phyloP scores from a whole-genome alignment of 306 rosid genomes.

The Quillaja saponaria region DNA sequence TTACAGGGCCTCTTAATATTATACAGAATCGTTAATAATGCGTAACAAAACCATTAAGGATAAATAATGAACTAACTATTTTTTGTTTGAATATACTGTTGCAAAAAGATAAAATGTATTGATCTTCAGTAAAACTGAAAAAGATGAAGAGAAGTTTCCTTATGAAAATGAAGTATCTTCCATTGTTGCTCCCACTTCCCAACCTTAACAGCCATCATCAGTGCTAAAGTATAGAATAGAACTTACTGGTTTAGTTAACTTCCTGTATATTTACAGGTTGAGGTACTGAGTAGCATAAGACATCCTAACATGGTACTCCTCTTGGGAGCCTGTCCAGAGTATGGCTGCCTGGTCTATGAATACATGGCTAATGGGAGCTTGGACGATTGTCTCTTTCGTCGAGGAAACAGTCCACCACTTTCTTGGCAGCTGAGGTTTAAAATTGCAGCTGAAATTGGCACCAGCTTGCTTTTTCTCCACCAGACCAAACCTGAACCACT shows the following conservation, averaged over 20 bases:
- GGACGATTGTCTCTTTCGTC: slow-evolving; percentile 67
- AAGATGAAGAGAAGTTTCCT: too few species aligned
- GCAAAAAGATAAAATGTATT: too few species aligned
- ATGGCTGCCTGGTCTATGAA: slow-evolving; percentile 91
- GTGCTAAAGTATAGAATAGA: too few species aligned
- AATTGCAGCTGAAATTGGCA: slow-evolving; percentile 87
- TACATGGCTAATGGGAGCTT: slow-evolving; percentile 89
- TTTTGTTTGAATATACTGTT: too few species aligned
- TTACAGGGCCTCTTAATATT: too few species aligned
- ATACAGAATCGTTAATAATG: too few species aligned
- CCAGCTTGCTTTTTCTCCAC: slow-evolving; percentile 88
- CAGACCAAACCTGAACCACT: slow-evolving; percentile 93
- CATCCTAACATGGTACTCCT: slow-evolving; percentile 99
- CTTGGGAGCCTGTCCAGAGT: slow-evolving; percentile 95
- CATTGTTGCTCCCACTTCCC: too few species aligned
- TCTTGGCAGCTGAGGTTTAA: slow-evolving; percentile 81
- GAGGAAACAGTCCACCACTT: slow-evolving; percentile 58
- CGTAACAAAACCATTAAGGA: too few species aligned
- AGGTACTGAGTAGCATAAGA: slow-evolving; percentile 82
- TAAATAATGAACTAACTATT: too few species aligned
- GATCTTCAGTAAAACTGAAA: too few species aligned
- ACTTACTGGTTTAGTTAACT: slow-evolving; percentile 11
- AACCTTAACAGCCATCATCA: too few species aligned
- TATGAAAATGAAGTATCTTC: too few species aligned
- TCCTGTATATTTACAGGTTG: slow-evolving; percentile 55